A percentile compares a stretch with the other conserved stretches of the same genome.
phyloP scores from a whole-genome alignment of 257 asterid species.

The Thymus quinquecostatus region DNA sequence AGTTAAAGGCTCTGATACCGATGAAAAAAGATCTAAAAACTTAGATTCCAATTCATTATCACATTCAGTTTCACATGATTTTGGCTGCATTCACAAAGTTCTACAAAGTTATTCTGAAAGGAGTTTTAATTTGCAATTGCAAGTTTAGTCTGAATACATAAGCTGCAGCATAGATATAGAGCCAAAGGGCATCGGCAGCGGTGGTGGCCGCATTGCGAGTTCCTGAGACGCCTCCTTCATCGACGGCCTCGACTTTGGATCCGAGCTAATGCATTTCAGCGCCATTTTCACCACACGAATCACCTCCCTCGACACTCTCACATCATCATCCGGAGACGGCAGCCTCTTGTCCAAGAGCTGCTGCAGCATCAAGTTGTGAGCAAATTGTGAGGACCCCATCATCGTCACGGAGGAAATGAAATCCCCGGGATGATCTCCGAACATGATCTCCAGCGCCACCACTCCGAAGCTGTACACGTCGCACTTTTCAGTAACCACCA shows the following conservation, averaged over 20 bases:
- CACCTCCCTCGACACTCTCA: not conserved
- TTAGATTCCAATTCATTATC: no score
- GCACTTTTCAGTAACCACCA: conserved; percentile 38
- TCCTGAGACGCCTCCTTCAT: conserved; percentile 16
- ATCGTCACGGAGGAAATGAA: conserved; percentile 7
- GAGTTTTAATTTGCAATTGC: accelerated
- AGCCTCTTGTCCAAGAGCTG: conserved; percentile 11
- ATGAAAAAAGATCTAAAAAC: no score
- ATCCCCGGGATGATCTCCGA: conserved; percentile 35
- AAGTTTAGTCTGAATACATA: no score
- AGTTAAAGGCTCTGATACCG: no score
- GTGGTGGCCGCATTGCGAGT: not conserved
- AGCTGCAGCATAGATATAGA: no score
- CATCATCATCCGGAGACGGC: not conserved
- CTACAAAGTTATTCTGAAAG: no score
- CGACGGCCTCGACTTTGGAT: conserved; percentile 23
- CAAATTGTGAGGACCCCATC: not conserved
- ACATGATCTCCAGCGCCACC: conserved; percentile 33
- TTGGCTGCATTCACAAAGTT: no score
- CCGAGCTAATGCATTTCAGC: not conserved
- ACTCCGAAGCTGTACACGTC: conserved; percentile 42
- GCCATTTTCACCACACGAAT: not conserved
- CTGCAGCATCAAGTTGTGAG: not conserved
- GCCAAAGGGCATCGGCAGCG: not conserved
- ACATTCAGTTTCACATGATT: no score